Evolutionary conservation across 1,284 basidiomycete species (phyloP).

Genomic region (Ustilago shanxiensis): DNA sequence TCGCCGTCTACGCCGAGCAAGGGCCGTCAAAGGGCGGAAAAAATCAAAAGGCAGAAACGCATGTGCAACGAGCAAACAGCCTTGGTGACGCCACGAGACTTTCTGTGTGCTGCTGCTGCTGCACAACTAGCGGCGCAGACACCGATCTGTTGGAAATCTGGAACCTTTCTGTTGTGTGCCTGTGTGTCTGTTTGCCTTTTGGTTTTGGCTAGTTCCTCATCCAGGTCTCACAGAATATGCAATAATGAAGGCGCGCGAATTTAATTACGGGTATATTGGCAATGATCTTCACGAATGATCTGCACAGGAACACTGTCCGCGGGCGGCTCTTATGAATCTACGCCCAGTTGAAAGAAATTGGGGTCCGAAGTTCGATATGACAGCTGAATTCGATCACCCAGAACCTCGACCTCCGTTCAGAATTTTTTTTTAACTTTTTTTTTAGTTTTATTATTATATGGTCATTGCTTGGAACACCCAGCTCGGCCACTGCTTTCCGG

Average conservation of each 20-base stretch:
- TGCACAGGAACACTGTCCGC: background rate
- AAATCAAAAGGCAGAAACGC: background rate
- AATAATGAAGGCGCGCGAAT: too few relatives aligned
- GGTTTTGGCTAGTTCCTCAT: background rate
- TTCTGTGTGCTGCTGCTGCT: too few relatives aligned
- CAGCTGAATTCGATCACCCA: background rate
- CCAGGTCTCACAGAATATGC: constrained; percentile 20
- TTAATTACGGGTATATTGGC: background rate
- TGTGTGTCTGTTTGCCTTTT: constrained; percentile 1
- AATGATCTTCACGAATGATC: constrained; percentile 11
- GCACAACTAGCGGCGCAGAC: background rate
- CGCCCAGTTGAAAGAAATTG: background rate
- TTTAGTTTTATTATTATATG: background rate
- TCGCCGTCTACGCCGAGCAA: constrained; percentile 8
- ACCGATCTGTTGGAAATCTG: constrained; percentile 1
- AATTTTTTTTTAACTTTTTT: too few relatives aligned
- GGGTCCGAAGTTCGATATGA: background rate
- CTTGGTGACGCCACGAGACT: background rate
- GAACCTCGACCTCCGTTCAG: too few relatives aligned
- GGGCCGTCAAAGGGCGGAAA: background rate
- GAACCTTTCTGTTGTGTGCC: constrained; percentile 11
- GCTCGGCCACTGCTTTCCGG: background rate
- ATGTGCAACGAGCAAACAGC: background rate
- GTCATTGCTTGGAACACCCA: background rate
- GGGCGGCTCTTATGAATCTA: background rate